Conservation (phyloP, 768 basidiomycete species). For the Auricularia sp. region DNA sequence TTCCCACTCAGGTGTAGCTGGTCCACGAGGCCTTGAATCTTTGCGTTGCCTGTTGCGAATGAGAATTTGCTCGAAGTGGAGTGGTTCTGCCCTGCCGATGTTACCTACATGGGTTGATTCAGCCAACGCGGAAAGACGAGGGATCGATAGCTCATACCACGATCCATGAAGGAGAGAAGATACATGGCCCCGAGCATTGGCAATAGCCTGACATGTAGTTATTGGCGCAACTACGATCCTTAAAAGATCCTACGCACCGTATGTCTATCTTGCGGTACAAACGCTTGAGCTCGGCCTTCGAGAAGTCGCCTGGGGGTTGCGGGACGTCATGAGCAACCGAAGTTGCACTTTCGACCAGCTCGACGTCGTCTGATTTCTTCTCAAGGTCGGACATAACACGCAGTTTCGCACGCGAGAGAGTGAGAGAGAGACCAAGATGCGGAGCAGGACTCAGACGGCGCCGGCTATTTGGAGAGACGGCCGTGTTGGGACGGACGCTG, state of each 20-base stretch:
- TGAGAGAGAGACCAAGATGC: too few species aligned
- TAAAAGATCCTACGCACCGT: constrained; percentile 12
- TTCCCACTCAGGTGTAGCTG: constrained; percentile 48
- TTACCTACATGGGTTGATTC: constrained; percentile 31
- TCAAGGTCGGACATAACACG: not conserved
- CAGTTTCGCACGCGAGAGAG: too few species aligned
- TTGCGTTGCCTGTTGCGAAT: constrained; percentile 45
- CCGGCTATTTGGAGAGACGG: too few species aligned
- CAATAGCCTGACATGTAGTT: constrained; percentile 24
- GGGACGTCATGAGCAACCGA: constrained; percentile 17
- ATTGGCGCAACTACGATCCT: not conserved
- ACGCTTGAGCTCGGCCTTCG: constrained; percentile 38
- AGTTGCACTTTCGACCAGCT: not conserved
- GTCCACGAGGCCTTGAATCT: constrained; percentile 48
- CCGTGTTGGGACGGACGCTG: too few species aligned
- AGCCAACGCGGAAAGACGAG: not conserved
- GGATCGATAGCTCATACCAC: constrained; percentile 28
- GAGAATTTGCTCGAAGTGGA: not conserved
- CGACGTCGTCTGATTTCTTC: not conserved
- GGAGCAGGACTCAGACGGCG: too few species aligned
- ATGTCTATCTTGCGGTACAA: constrained; percentile 51
- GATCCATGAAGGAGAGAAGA: constrained; percentile 52
- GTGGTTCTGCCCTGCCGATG: constrained; percentile 31
- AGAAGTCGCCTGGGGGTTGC: constrained; percentile 28
- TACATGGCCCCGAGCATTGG: constrained; percentile 52